These are phyloP conservation scores for Cyamopsis tetragonoloba DNA, from an alignment of 306 rosid genomes.

Conservation along the genomic window DNA sequence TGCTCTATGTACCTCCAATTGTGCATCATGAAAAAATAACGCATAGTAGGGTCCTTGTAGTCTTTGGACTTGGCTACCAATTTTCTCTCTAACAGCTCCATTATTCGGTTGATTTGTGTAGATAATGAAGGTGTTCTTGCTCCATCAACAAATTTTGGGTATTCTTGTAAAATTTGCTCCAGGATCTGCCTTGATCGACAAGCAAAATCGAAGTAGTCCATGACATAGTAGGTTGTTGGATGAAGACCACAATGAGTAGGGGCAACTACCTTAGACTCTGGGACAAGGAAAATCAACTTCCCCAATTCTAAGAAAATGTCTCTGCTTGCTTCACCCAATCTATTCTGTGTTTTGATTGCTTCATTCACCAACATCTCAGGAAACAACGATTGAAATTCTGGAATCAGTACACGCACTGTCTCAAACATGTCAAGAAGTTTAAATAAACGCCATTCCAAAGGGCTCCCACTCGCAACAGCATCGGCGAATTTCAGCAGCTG, in stretches of 20 bases:
- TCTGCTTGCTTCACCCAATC: not conserved
- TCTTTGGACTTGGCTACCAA: conserved; percentile 49
- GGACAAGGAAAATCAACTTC: conserved; percentile 26
- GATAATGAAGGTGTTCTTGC: conserved; percentile 16
- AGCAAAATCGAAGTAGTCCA: not conserved
- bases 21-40: conserved; percentile 60
- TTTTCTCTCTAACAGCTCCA: conserved; percentile 57
- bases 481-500: conserved; percentile 59
- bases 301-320: not conserved
- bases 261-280: not conserved
- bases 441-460: conserved; percentile 47
- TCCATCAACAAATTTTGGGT: conserved; percentile 37
- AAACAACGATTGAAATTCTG: conserved; percentile 43
- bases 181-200: not conserved
- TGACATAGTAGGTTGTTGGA: not conserved
- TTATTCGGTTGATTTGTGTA: conserved; percentile 43
- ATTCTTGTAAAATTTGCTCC: not conserved
- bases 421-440: conserved; percentile 47
- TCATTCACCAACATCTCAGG: conserved; percentile 27
- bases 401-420: conserved; percentile 40
- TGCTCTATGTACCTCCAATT: conserved; percentile 51
- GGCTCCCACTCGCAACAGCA: conserved; percentile 48
- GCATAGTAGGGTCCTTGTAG: conserved; percentile 44
- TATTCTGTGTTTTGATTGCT: not conserved
- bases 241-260: not conserved